Percentiles rank a stretch among this genome's conserved stretches.
These are phyloP conservation scores for Astrothelium subdiscretum DNA, from an alignment of 495 filamentous ascomycete genomes.

Conservation along the genomic window DNA sequence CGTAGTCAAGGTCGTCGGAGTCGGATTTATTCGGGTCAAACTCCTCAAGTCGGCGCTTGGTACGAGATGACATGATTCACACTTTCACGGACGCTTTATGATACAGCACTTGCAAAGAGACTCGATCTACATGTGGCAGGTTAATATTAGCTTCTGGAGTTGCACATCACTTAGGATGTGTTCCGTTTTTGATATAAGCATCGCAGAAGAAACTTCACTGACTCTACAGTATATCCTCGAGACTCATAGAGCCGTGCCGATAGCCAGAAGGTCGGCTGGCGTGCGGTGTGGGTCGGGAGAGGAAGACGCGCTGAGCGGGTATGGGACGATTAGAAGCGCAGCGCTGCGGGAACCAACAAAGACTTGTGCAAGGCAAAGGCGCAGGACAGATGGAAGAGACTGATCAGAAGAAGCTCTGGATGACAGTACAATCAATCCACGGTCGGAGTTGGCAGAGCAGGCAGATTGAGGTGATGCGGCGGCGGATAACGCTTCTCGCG, in stretches of 20 bases:
- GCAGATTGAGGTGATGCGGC: background rate
- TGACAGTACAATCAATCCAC: background rate
- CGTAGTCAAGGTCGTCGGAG: constrained; percentile 71
- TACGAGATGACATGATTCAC: constrained; percentile 34
- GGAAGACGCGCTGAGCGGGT: background rate
- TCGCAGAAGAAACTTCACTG: too few species aligned
- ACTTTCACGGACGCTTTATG: constrained; percentile 6
- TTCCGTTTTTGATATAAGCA: too few species aligned
- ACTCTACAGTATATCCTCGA: too few species aligned
- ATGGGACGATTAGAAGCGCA: too few species aligned
- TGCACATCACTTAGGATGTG: too few species aligned
- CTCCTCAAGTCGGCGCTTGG: constrained; percentile 61
- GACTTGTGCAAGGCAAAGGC: background rate
- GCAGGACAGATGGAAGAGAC: too few species aligned
- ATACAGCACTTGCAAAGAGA: background rate
- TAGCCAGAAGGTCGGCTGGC: background rate
- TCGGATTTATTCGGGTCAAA: constrained; percentile 78
- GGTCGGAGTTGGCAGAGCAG: background rate
- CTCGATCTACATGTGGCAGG: background rate
- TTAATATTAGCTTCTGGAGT: background rate
- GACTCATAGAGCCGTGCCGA: background rate
- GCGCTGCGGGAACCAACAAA: background rate
- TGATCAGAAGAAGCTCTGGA: too few species aligned
- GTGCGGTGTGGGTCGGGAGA: background rate
- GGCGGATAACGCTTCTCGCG: background rate